Conservation (phyloP, 2,329 filamentous ascomycete species). For the Cytospora leucostoma region DNA sequence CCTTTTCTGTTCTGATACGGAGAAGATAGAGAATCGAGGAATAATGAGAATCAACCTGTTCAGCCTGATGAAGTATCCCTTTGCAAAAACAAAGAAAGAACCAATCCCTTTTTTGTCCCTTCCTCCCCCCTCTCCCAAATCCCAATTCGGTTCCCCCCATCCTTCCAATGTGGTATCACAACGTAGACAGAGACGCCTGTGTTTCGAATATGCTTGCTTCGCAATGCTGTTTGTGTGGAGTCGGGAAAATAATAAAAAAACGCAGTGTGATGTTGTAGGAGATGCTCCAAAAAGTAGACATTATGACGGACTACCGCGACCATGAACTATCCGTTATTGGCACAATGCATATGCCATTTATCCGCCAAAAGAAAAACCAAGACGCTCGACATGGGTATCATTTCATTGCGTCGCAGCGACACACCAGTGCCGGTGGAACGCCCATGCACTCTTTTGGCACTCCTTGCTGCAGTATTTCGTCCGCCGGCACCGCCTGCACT, state of each 20-base stretch:
- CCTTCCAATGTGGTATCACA: constrained; percentile 21
- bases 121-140: constrained; percentile 1
- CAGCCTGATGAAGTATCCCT: too few species aligned
- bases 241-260: constrained; percentile 18
- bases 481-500: constrained; percentile 90
- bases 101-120: not conserved
- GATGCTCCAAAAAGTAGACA: constrained; percentile 26
- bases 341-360: not conserved
- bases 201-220: constrained; percentile 21
- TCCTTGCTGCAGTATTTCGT: constrained; percentile 99
- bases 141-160: not conserved
- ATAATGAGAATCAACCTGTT: too few species aligned
- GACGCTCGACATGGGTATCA: constrained; percentile 25
- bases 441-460: constrained; percentile 98
- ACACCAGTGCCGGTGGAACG: constrained; percentile 98
- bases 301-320: constrained; percentile 21
- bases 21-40: too few species aligned
- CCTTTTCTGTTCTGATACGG: too few species aligned
- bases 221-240: constrained; percentile 25
- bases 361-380: constrained; percentile 9
- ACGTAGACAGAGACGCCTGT: constrained; percentile 18
- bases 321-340: not conserved
- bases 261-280: constrained; percentile 5
- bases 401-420: constrained; percentile 66
- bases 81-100: not conserved